phyloP scores from a whole-genome alignment of 805 yeast species.

The Candida orba region DNA sequence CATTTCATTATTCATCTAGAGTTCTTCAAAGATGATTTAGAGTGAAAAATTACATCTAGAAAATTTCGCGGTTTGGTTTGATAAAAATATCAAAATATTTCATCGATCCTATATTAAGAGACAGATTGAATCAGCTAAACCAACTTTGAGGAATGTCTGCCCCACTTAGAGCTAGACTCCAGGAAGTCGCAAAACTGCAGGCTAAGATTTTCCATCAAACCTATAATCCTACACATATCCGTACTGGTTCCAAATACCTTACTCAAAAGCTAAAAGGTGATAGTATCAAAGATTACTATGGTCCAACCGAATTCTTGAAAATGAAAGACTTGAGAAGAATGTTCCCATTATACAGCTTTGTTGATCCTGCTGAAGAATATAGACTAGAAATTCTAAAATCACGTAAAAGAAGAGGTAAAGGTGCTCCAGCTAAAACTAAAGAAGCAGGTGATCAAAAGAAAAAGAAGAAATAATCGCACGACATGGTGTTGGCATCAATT shows the following conservation, averaged over 20 bases:
- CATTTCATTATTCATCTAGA: no score
- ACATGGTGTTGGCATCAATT: no score
- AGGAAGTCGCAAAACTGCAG: slow-evolving; percentile 50
- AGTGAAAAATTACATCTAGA: neutral
- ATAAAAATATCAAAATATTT: neutral
- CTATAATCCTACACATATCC: slow-evolving; percentile 55
- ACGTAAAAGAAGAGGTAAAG: slow-evolving; percentile 81
- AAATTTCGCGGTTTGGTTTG: neutral
- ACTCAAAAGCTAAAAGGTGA: slow-evolving; percentile 68
- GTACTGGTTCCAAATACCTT: slow-evolving; percentile 71
- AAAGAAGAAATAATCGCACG: slow-evolving; percentile 28
- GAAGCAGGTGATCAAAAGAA: slow-evolving; percentile 32
- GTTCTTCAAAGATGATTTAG: no score
- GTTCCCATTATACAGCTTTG: slow-evolving; percentile 42
- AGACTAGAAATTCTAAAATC: slow-evolving; percentile 37
- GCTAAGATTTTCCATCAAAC: slow-evolving; percentile 63
- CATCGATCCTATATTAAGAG: neutral
- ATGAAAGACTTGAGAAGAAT: slow-evolving; percentile 51
- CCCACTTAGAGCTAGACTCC: slow-evolving; percentile 38
- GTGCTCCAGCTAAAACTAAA: slow-evolving; percentile 75
- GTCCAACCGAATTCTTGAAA: slow-evolving; percentile 62
- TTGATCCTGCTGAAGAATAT: slow-evolving; percentile 63
- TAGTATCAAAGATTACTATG: slow-evolving; percentile 62
- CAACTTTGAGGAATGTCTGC: slow-evolving; percentile 21
- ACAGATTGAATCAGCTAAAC: no score